phyloP scores from a whole-genome alignment of 352 stramenopile species.

The Phytophthora boehmeriae region DNA sequence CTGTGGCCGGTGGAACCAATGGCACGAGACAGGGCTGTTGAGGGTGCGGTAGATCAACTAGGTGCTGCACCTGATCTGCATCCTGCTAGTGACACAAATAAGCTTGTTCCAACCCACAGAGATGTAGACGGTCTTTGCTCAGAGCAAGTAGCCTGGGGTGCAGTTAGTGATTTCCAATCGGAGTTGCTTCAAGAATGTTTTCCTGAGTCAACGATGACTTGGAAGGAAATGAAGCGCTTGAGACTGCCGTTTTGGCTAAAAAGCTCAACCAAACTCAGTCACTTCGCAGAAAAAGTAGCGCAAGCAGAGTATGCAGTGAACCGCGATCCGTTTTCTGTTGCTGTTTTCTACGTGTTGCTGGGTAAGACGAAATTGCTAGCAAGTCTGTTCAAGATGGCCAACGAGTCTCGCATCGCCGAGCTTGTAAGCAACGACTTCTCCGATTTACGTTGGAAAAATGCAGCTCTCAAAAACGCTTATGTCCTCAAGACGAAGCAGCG shows the following conservation, averaged over 20 bases:
- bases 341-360: slow-evolving; percentile 87
- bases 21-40: neutral
- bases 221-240: slow-evolving; percentile 67
- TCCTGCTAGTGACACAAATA: slow-evolving; percentile 6
- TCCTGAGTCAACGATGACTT: slow-evolving; percentile 47
- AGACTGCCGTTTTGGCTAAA: slow-evolving; percentile 83
- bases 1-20: slow-evolving; percentile 56
- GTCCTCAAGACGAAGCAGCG: slow-evolving; percentile 88
- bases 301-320: slow-evolving; percentile 77
- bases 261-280: slow-evolving; percentile 52
- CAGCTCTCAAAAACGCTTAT: slow-evolving; percentile 91
- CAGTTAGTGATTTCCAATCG: slow-evolving; percentile 65
- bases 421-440: slow-evolving; percentile 85
- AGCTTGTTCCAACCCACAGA: neutral
- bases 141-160: slow-evolving; percentile 78
- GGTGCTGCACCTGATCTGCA: slow-evolving; percentile 4
- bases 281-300: slow-evolving; percentile 74
- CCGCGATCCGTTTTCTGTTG: slow-evolving; percentile 83
- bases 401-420: slow-evolving; percentile 80
- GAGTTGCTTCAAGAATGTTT: slow-evolving; percentile 84
- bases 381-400: slow-evolving; percentile 85
- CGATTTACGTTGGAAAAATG: slow-evolving; percentile 83
- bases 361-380: slow-evolving; percentile 84
- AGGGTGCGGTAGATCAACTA: neutral
- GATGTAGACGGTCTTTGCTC: slow-evolving; percentile 62